A percentile compares a stretch with the other conserved stretches of the same genome.
phyloP scores from a whole-genome alignment of 805 yeast genomes.

The Isabelozyma pseudorhagii region DNA sequence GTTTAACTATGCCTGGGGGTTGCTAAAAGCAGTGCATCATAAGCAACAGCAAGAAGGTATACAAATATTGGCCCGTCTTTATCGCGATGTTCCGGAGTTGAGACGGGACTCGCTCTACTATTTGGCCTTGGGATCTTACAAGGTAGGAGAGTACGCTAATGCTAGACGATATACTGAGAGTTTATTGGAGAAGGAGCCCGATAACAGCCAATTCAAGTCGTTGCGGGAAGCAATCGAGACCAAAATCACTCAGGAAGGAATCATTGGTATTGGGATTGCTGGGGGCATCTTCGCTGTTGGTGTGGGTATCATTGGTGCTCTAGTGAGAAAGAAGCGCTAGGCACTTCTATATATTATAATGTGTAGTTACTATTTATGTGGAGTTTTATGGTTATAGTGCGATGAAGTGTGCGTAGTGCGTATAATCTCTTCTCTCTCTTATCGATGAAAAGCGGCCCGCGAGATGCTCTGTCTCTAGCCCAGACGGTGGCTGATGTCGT shows the following conservation, averaged over 20 bases:
- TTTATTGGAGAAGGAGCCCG: slow-evolving; percentile 76
- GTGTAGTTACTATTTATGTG: not conserved
- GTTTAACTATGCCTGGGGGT: slow-evolving; percentile 96
- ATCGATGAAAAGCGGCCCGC: not conserved
- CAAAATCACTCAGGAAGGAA: slow-evolving; percentile 80
- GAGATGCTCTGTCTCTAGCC: not conserved
- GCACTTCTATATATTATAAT: not conserved
- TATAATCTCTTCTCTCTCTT: not conserved
- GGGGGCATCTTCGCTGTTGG: slow-evolving; percentile 86
- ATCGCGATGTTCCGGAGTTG: slow-evolving; percentile 74
- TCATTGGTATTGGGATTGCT: slow-evolving; percentile 82
- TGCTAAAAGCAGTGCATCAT: slow-evolving; percentile 65
- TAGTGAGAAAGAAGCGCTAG: slow-evolving; percentile 32
- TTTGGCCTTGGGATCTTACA: slow-evolving; percentile 81
- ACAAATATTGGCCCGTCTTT: slow-evolving; percentile 63
- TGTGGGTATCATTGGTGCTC: slow-evolving; percentile 54
- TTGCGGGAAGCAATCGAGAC: slow-evolving; percentile 78
- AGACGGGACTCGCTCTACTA: slow-evolving; percentile 89
- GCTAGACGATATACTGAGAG: slow-evolving; percentile 84
- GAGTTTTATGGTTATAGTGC: not conserved
- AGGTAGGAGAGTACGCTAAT: slow-evolving; percentile 81
- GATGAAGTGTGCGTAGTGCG: not conserved
- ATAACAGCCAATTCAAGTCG: slow-evolving; percentile 70
- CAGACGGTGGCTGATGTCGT: not conserved
- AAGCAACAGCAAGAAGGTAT: slow-evolving; percentile 78